Evolutionary conservation across 805 yeast genomes (phyloP).

Genomic region (Blastobotrys terrestris): DNA sequence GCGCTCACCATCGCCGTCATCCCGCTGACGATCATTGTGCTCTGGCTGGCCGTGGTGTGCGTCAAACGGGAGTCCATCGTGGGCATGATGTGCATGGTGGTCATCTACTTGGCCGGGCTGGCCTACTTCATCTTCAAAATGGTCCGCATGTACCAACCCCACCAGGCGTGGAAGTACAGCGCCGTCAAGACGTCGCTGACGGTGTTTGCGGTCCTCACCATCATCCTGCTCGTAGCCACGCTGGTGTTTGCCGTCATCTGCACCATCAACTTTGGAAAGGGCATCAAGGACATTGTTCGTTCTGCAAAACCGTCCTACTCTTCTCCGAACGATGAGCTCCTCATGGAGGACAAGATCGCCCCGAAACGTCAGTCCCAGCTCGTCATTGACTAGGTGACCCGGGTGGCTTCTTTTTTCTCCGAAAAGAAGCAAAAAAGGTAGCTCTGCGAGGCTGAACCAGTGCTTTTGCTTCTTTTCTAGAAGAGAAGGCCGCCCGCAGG

Average conservation of each 20-base stretch:
- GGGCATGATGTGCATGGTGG: constrained; percentile 27
- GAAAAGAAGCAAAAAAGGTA: too few species aligned
- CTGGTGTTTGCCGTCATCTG: constrained; percentile 26
- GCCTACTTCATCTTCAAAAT: constrained; percentile 44
- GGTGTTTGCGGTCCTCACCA: constrained; percentile 39
- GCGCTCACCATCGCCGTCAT: constrained; percentile 41
- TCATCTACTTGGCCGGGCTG: constrained; percentile 31
- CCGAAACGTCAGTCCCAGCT: background rate
- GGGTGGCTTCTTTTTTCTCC: too few species aligned
- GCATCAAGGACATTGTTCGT: constrained; percentile 13
- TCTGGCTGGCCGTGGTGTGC: constrained; percentile 34
- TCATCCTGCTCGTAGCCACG: constrained; percentile 34
- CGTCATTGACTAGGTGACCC: background rate
- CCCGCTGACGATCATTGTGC: constrained; percentile 38
- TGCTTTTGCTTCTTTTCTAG: too few species aligned
- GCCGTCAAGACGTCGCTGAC: constrained; percentile 42
- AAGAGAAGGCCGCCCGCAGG: too few species aligned
- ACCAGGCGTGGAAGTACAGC: constrained; percentile 31
- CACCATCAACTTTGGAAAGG: constrained; percentile 24
- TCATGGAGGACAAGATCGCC: background rate
- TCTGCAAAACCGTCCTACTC: background rate
- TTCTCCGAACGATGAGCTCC: background rate
- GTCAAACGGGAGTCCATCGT: constrained; percentile 32
- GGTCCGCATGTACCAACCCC: constrained; percentile 39
- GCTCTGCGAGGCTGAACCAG: too few species aligned